phyloP scores from a whole-genome alignment of 2,329 filamentous ascomycete genomes.

The Cordyceps cicadae region DNA sequence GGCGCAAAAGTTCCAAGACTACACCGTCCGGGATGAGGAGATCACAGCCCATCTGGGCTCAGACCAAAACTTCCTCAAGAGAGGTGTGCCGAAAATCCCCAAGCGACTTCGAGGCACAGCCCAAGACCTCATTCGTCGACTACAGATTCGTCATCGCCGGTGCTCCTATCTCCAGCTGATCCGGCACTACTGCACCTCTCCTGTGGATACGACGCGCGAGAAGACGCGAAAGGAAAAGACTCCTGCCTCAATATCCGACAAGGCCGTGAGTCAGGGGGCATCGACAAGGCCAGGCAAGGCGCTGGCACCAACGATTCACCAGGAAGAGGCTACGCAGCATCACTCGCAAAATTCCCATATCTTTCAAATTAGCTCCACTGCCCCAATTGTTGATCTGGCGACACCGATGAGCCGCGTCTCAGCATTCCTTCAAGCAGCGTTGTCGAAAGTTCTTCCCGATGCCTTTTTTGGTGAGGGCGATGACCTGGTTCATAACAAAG shows the following conservation, averaged over 20 bases:
- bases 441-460: constrained; percentile 64
- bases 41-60: constrained; percentile 38
- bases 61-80: constrained; percentile 10
- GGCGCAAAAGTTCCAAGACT: constrained; percentile 70
- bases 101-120: constrained; percentile 60
- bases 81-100: constrained; percentile 37
- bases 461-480: constrained; percentile 62
- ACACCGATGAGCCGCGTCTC: constrained; percentile 64
- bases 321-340: not conserved
- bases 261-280: not conserved
- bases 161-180: constrained; percentile 78
- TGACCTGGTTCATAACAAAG: constrained; percentile 50
- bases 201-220: constrained; percentile 18
- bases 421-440: constrained; percentile 72
- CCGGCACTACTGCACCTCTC: constrained; percentile 66
- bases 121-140: constrained; percentile 50
- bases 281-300: not conserved
- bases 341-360: not conserved
- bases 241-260: not conserved
- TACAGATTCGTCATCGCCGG: constrained; percentile 62
- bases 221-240: not conserved
- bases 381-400: constrained; percentile 55
- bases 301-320: not conserved
- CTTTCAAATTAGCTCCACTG: constrained; percentile 2
- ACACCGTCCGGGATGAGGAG: constrained; percentile 77